Evolutionary conservation across 1,284 basidiomycete genomes (phyloP), one percentile per base, ranked within the genome.

Genomic region (Fereydounia khargensis): DNA sequence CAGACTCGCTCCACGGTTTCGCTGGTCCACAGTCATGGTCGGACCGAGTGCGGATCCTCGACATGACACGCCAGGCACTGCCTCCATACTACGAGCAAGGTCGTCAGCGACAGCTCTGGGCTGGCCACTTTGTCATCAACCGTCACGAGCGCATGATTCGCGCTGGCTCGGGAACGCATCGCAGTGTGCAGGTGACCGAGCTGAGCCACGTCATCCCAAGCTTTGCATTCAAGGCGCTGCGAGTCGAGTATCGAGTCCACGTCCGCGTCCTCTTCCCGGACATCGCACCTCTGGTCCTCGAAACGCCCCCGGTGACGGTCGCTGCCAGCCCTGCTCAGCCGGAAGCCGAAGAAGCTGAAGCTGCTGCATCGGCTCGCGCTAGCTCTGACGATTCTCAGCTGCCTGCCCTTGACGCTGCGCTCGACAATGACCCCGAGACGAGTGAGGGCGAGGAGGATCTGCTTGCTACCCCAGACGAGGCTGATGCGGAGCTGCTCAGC

Each of bases 81-180:
- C 58, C 58, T 5, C 58, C 58, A 1, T 61, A 56, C 41, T 61
- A 61, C 40, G 58, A 61, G 30, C 46, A 39, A 22, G 46, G 47
- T 3, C 42, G 46, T 17, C 42, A 37, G 3, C 18, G 58, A 3
- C 58, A 61, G 35, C 41, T 61, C 39, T 56, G 53, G 40, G 52
- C 48, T 13, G 58, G 58, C 42, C 42, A 61, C 47, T 61, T 61
- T 39, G 53, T 53, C 30, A 56, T 61, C 18, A 39, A 47, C 10
- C 42, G 58, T 17, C 53, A 56, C 43, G 58, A 61, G 24, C 56
- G 56, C 37, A 55, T 61, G 58, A 51, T 53, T 42, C 56, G 52
- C 17, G 17, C 8, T n/a, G n/a, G n/a, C n/a, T n/a, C n/a, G n/a
- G n/a, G n/a, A n/a, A 33, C 6, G 14, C 6, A 14, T 13, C 52